Evolutionary conservation across 108 stramenopile species (phyloP).

Genomic region (Parmales sp.): DNA sequence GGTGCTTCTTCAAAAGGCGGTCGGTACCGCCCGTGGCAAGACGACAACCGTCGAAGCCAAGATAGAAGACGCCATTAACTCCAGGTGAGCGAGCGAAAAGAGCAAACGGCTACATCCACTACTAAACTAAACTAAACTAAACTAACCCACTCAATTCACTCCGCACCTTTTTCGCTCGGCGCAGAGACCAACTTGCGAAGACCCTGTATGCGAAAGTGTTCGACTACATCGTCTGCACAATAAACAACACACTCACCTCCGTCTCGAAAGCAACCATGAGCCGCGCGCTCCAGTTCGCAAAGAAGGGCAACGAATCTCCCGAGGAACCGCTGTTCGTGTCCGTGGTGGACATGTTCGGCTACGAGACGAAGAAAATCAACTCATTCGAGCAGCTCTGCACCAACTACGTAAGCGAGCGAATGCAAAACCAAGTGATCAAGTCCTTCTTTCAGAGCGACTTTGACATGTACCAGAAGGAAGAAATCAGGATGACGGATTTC

Average conservation of each 20-base stretch:
- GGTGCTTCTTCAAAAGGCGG: neutral
- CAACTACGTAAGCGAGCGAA: neutral
- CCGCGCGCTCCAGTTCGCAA: neutral
- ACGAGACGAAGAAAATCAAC: neutral
- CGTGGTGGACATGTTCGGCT: neutral
- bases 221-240: neutral
- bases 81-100: too few relatives aligned
- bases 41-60: conserved; percentile 5
- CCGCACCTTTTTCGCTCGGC: too few relatives aligned
- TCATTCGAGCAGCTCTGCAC: neutral
- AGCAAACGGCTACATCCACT: too few relatives aligned
- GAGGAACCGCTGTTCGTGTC: neutral
- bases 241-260: neutral
- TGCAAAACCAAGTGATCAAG: neutral
- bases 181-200: neutral
- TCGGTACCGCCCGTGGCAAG: conserved; percentile 7
- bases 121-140: too few relatives aligned
- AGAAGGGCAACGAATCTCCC: neutral
- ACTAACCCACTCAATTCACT: too few relatives aligned
- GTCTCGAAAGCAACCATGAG: neutral
- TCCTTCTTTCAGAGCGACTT: neutral
- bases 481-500: neutral
- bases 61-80: conserved; percentile 3
- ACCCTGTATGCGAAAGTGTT: neutral
- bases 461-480: neutral